These are phyloP conservation scores for Boletus coccyginus DNA, from an alignment of 768 basidiomycete species.

Conservation along the genomic window DNA sequence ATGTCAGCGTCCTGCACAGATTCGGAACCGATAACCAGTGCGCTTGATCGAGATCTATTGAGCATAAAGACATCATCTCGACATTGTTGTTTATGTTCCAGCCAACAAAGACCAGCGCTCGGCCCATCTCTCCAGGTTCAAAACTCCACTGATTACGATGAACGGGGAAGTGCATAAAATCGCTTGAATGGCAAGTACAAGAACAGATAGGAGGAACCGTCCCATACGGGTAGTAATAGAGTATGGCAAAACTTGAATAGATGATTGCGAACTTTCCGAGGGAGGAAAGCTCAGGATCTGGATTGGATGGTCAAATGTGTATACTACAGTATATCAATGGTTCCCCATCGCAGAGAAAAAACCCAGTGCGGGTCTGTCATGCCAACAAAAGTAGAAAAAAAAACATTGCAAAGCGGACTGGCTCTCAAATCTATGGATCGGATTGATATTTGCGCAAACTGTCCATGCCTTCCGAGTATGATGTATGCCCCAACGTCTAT, in stretches of 20 bases:
- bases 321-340: slow-evolving; percentile 12
- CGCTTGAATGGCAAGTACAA: slow-evolving; percentile 2
- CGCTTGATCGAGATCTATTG: background rate
- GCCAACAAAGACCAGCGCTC: background rate
- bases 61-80: background rate
- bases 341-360: slow-evolving; percentile 6
- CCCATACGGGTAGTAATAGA: background rate
- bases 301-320: slow-evolving; percentile 3
- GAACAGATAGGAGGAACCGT: background rate
- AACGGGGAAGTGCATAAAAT: slow-evolving; percentile 1
- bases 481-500: slow-evolving; percentile 17
- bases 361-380: background rate
- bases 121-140: background rate
- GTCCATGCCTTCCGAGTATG: slow-evolving; percentile 20
- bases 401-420: slow-evolving; percentile 14
- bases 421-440: slow-evolving; percentile 24
- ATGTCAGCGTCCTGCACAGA: background rate
- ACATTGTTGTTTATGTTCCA: background rate
- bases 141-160: background rate
- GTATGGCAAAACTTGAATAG: background rate
- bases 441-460: slow-evolving; percentile 11
- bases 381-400: slow-evolving; percentile 14
- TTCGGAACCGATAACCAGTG: background rate
- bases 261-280: background rate
- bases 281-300: background rate